Evolutionary conservation across 2,329 filamentous ascomycete species (phyloP), one percentile per base, ranked within the genome.

Genomic region (Biscogniauxia mediterranea): DNA sequence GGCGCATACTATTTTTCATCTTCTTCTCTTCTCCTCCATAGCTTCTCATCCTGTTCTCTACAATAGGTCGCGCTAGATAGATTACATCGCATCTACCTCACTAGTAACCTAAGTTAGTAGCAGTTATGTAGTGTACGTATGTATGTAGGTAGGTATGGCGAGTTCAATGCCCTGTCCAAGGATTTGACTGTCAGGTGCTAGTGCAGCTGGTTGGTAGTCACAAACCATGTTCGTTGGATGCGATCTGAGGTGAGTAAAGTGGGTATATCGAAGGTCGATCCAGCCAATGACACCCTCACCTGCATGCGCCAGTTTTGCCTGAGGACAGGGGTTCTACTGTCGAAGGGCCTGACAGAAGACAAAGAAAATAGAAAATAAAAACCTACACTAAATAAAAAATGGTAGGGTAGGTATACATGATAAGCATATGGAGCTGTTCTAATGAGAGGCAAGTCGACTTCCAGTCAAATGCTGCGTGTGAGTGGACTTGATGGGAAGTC

Each of bases 201-300:
- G 61, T 62, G 59, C 61, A 60, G 61, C 57, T 66, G 64, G 61
- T 68, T 66, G 64, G 61, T 68, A 62, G 67, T 66, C 69, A 67
- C 65, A 69, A 67, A 70, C 68, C 67, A 69, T 55, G 52, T 67
- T 68, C 61, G 64, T 70, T 64, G 66, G 64, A 69, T 68, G 68
- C 68, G 68, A 73, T 69, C 69, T 70, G 66, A 70, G 69, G 66
- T 71, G 68, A 72, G 66, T 67, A 68, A 68, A 69, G 70, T 68
- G 68, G 70, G 68, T 63, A 66, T 64, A 61, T 69, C 64, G 64
- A 69, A 62, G 66, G 63, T 60, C 66, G 66, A 69, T 69, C 68
- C 61, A 66, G 63, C 71, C 70, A 73, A 71, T 71, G 51, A 61
- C 54, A 56, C 55, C 49, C 57, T 57, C 57, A 54, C 58, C 63